Percentiles rank a stretch among this genome's conserved stretches.
Conservation (phyloP, 805 yeast genomes). For the Myxozyma neotropica region DNA sequence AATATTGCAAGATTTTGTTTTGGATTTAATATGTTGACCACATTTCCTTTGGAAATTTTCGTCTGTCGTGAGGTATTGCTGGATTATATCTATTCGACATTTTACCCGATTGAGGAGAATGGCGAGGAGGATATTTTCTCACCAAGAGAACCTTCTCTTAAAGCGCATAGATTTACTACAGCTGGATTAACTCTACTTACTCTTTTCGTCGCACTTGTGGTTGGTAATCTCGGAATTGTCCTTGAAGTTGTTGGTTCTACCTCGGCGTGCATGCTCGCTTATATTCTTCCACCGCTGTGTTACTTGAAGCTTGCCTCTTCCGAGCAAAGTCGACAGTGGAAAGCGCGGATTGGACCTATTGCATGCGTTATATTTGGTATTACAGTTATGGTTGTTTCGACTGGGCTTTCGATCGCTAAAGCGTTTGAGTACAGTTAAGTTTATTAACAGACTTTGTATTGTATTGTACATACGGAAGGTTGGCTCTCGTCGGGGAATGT, state of each 20-base stretch:
- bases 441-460: background rate
- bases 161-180: conserved; percentile 63
- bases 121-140: background rate
- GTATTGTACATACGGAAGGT: too few species aligned
- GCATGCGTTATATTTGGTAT: conserved; percentile 72
- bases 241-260: conserved; percentile 90
- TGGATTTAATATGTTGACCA: conserved; percentile 89
- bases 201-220: conserved; percentile 78
- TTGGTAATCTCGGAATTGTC: conserved; percentile 80
- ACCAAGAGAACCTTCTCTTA: conserved; percentile 10
- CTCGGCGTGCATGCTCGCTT: conserved; percentile 90
- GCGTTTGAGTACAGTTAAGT: conserved; percentile 8
- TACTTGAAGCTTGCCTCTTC: conserved; percentile 62
- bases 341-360: conserved; percentile 57
- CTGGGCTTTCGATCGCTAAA: conserved; percentile 15
- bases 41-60: conserved; percentile 86
- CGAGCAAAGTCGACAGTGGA: conserved; percentile 26
- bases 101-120: background rate
- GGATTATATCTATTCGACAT: conserved; percentile 51
- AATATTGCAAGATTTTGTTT: conserved; percentile 89
- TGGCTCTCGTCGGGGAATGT: too few species aligned
- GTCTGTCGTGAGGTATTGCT: conserved; percentile 86
- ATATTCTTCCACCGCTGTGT: conserved; percentile 86
- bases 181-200: conserved; percentile 65
- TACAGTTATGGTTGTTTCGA: conserved; percentile 76